Evolutionary conservation across 139 green algal genomes (phyloP).

Genomic region (Pycnococcus provasolii): DNA sequence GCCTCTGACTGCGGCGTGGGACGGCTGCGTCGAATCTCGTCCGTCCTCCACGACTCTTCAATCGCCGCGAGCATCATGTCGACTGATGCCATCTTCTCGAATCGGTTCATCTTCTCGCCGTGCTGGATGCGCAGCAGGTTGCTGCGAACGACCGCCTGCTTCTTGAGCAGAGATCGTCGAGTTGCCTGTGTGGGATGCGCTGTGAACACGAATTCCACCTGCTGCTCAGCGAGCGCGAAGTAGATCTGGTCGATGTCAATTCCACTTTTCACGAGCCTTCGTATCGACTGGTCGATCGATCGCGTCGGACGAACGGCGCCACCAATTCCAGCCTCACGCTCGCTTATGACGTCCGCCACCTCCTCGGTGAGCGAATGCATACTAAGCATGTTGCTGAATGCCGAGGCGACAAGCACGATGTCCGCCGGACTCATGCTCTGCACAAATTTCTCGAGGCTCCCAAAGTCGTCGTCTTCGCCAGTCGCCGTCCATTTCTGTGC

Average conservation of each 20-base stretch:
- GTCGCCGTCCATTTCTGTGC: too few relatives aligned
- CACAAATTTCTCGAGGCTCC: too few relatives aligned
- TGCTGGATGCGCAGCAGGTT: constrained; percentile 8
- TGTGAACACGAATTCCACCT: constrained; percentile 42
- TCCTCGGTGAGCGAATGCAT: constrained; percentile 21
- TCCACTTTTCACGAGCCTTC: constrained; percentile 1
- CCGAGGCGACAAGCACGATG: constrained; percentile 4
- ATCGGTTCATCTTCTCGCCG: not conserved
- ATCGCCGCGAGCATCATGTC: constrained; percentile 29
- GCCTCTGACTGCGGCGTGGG: constrained; percentile 88
- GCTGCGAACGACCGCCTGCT: constrained; percentile 1
- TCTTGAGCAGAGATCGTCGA: constrained; percentile 48
- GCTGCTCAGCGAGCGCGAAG: constrained; percentile 15
- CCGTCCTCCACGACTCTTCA: constrained; percentile 72
- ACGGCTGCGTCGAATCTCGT: constrained; percentile 77
- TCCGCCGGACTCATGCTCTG: not conserved
- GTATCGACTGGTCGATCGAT: constrained; percentile 17
- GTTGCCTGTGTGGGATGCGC: constrained; percentile 91
- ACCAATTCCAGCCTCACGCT: constrained; percentile 5
- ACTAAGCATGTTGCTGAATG: constrained; percentile 18
- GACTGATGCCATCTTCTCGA: constrained; percentile 32
- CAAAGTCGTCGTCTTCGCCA: too few relatives aligned
- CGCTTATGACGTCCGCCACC: constrained; percentile 10
- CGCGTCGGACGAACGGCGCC: not conserved
- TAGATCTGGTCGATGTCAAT: constrained; percentile 11